Conservation (phyloP, 495 filamentous ascomycete genomes). For the Elasticomyces elasticus region DNA sequence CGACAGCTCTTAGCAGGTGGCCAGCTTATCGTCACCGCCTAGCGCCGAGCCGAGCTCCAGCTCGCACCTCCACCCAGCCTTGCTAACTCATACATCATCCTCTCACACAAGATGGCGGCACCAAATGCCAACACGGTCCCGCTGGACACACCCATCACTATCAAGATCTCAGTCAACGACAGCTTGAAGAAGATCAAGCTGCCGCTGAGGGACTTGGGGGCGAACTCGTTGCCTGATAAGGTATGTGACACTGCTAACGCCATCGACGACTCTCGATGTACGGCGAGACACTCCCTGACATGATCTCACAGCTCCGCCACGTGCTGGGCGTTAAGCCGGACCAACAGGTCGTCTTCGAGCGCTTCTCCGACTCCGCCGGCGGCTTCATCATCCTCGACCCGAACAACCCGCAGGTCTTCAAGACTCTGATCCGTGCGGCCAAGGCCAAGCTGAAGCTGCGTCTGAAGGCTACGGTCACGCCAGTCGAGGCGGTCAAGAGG, state of each 20-base stretch:
- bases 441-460: conserved; percentile 98
- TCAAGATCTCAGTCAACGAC: conserved; percentile 73
- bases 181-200: conserved; percentile 77
- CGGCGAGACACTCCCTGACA: conserved; percentile 4
- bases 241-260: conserved; percentile 45
- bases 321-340: conserved; percentile 61
- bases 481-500: conserved; percentile 15
- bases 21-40: neutral
- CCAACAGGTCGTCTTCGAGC: conserved; percentile 69
- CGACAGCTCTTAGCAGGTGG: too few species aligned
- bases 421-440: conserved; percentile 90
- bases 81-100: neutral
- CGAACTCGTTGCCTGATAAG: conserved; percentile 68
- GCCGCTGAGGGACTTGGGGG: conserved; percentile 72
- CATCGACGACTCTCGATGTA: neutral
- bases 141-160: conserved; percentile 67
- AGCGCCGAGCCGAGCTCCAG: neutral
- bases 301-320: conserved; percentile 53
- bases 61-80: neutral
- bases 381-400: conserved; percentile 71
- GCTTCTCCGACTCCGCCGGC: conserved; percentile 88
- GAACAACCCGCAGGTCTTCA: conserved; percentile 74
- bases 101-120: conserved; percentile 1
- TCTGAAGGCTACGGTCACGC: conserved; percentile 56
- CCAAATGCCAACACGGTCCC: conserved; percentile 40